These are phyloP conservation scores for Sugiyamaella boreocaroliniensis DNA, from an alignment of 805 yeast genomes.

Conservation along the genomic window DNA sequence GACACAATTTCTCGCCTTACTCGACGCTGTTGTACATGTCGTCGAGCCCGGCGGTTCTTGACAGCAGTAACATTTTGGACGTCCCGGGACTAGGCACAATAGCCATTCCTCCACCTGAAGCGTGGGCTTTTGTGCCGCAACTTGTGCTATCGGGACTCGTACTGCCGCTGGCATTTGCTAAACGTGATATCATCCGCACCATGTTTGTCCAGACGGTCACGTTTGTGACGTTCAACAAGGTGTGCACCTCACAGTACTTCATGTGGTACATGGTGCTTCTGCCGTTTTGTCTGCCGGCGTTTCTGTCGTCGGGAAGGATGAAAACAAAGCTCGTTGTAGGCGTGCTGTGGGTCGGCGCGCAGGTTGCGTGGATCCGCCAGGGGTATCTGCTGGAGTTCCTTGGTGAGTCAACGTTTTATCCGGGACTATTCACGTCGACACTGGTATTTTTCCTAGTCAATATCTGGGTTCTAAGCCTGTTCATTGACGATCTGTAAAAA, in stretches of 20 bases:
- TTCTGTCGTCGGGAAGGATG: slow-evolving; percentile 24
- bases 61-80: background rate
- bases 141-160: slow-evolving; percentile 50
- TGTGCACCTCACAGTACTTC: slow-evolving; percentile 91
- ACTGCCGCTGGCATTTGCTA: slow-evolving; percentile 48
- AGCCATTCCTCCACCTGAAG: slow-evolving; percentile 39
- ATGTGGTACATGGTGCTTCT: slow-evolving; percentile 86
- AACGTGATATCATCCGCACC: slow-evolving; percentile 41
- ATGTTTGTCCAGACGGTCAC: slow-evolving; percentile 70
- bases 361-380: slow-evolving; percentile 69
- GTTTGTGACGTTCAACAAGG: slow-evolving; percentile 75
- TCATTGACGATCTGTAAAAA: slow-evolving; percentile 40
- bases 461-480: slow-evolving; percentile 50
- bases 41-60: slow-evolving; percentile 25
- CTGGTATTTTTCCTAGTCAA: slow-evolving; percentile 55
- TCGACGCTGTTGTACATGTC: slow-evolving; percentile 52
- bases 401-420: slow-evolving; percentile 59
- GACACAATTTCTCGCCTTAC: slow-evolving; percentile 91
- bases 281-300: slow-evolving; percentile 58
- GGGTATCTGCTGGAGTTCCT: slow-evolving; percentile 78
- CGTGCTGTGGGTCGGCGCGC: slow-evolving; percentile 60
- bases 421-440: slow-evolving; percentile 51
- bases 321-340: slow-evolving; percentile 29
- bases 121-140: slow-evolving; percentile 81
- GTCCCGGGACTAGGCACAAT: slow-evolving; percentile 67